phyloP scores from a whole-genome alignment of 1,284 basidiomycete species.

The Trichosporon faecale region DNA sequence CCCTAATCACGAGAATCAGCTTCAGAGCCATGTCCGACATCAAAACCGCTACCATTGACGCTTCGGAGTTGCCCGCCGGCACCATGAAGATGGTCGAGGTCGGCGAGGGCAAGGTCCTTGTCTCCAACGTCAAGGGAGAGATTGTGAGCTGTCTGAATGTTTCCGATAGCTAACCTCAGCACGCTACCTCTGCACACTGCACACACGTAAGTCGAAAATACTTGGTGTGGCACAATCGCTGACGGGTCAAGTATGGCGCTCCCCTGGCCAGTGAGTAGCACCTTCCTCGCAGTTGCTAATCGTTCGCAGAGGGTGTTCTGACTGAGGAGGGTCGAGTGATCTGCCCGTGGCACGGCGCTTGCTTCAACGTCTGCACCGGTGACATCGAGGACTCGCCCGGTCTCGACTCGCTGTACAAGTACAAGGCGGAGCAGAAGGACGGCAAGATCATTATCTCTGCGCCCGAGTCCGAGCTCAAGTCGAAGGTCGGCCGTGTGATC shows the following conservation, averaged over 20 bases:
- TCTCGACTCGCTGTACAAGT: slow-evolving; percentile 76
- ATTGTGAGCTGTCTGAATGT: slow-evolving; percentile 30
- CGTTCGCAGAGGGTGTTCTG: slow-evolving; percentile 70
- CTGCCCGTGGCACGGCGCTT: slow-evolving; percentile 91
- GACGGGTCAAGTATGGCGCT: slow-evolving; percentile 45
- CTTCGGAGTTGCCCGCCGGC: slow-evolving; percentile 66
- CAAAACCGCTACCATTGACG: slow-evolving; percentile 33
- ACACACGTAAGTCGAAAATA: slow-evolving; percentile 61
- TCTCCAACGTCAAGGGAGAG: slow-evolving; percentile 72
- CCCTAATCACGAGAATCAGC: neutral
- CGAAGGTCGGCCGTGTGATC: slow-evolving; percentile 61
- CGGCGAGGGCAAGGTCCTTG: slow-evolving; percentile 70
- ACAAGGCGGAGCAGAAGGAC: slow-evolving; percentile 64
- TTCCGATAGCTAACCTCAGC: slow-evolving; percentile 30
- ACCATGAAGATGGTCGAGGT: slow-evolving; percentile 78
- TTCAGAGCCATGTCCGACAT: slow-evolving; percentile 19
- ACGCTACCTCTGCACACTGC: slow-evolving; percentile 79
- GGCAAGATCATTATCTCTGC: slow-evolving; percentile 77
- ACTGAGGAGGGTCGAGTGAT: slow-evolving; percentile 74
- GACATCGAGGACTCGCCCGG: slow-evolving; percentile 83
- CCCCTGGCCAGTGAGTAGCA: slow-evolving; percentile 36
- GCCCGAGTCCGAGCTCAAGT: slow-evolving; percentile 64
- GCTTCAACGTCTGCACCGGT: slow-evolving; percentile 75
- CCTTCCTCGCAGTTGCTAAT: neutral
- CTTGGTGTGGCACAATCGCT: neutral